These are phyloP conservation scores for Incumbomyces delicatus DNA, from an alignment of 2,329 filamentous ascomycete genomes.

Conservation along the genomic window DNA sequence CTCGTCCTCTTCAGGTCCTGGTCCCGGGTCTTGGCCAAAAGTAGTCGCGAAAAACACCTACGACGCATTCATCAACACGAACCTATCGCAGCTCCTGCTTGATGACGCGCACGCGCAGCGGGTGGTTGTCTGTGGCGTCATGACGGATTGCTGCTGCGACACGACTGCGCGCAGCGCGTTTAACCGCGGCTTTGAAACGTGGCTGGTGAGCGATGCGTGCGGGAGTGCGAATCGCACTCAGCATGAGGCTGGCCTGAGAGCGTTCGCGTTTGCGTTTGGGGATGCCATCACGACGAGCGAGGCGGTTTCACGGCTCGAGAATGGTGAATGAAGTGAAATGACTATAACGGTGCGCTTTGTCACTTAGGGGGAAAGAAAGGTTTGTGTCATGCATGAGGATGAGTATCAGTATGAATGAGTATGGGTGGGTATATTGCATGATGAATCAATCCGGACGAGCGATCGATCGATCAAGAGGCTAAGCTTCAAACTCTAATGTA, in stretches of 20 bases:
- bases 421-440: too few species aligned
- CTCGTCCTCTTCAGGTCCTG: neutral
- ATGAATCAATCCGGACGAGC: too few species aligned
- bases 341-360: too few species aligned
- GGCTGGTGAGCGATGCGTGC: conserved; percentile 31
- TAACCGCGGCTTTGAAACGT: conserved; percentile 33
- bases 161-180: conserved; percentile 31
- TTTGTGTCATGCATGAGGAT: too few species aligned
- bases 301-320: conserved; percentile 14
- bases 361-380: too few species aligned
- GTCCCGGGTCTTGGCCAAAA: conserved; percentile 5
- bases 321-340: neutral
- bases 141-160: conserved; percentile 35
- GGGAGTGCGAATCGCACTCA: conserved; percentile 27
- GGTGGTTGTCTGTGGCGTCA: conserved; percentile 32
- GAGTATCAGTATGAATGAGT: too few species aligned
- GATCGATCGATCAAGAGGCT: too few species aligned
- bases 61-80: conserved; percentile 31
- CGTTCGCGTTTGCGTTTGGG: conserved; percentile 29
- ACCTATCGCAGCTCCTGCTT: conserved; percentile 23
- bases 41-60: conserved; percentile 33
- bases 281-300: conserved; percentile 26
- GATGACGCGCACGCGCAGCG: conserved; percentile 22
- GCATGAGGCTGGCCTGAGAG: conserved; percentile 26
- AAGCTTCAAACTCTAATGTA: too few species aligned